Evolutionary conservation across 2,329 filamentous ascomycete species (phyloP).

Genomic region (Colletotrichum sp.): DNA sequence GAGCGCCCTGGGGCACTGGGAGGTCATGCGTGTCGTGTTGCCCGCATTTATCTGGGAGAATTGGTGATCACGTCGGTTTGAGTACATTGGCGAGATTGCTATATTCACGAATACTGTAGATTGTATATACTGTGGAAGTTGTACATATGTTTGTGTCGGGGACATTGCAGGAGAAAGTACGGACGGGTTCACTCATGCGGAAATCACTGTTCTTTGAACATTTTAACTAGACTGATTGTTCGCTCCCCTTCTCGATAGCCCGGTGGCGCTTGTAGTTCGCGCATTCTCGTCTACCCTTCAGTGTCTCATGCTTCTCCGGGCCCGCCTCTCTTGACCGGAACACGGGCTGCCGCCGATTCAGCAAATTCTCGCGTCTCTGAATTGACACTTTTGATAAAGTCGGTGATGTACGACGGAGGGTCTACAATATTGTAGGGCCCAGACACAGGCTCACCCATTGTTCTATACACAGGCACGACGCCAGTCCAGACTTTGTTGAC

Average conservation of each 20-base stretch:
- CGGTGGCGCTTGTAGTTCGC: not conserved
- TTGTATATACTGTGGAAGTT: not conserved
- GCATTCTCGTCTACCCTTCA: not conserved
- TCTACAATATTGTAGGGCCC: slow-evolving; percentile 63
- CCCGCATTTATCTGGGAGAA: slow-evolving; percentile 83
- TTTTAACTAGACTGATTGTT: not conserved
- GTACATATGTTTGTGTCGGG: not conserved
- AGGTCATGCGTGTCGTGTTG: slow-evolving; percentile 85
- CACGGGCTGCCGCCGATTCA: slow-evolving; percentile 20
- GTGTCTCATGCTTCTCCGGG: not conserved
- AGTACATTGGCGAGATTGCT: not conserved
- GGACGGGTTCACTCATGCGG: not conserved
- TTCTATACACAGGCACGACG: slow-evolving; percentile 66
- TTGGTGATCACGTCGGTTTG: slow-evolving; percentile 63
- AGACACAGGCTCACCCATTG: slow-evolving; percentile 67
- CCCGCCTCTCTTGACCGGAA: not conserved
- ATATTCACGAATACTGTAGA: not conserved
- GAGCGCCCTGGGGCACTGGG: slow-evolving; percentile 87
- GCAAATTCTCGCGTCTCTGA: slow-evolving; percentile 24
- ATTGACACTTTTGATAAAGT: slow-evolving; percentile 45
- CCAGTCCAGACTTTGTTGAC: slow-evolving; percentile 58
- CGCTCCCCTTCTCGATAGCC: not conserved
- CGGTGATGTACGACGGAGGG: slow-evolving; percentile 61
- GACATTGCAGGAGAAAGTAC: not conserved
- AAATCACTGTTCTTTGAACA: not conserved